These are phyloP conservation scores for Cercospora sp. DNA, from an alignment of 2,329 filamentous ascomycete genomes.

Conservation along the genomic window DNA sequence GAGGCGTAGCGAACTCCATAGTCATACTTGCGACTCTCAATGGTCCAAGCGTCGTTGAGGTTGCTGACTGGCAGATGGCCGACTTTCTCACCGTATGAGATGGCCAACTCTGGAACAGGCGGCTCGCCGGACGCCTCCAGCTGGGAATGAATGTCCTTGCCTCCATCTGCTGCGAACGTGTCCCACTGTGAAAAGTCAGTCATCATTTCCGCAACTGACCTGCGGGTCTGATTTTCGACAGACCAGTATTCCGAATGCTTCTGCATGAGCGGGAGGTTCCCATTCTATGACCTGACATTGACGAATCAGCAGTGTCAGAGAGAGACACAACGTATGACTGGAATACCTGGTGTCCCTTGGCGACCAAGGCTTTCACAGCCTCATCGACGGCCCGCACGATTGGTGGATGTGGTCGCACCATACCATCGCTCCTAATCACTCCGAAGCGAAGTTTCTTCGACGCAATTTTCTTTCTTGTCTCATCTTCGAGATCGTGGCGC, in stretches of 20 bases:
- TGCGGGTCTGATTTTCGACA: neutral
- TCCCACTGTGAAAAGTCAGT: neutral
- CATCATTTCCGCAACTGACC: neutral
- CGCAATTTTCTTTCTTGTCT: neutral
- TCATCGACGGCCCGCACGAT: neutral
- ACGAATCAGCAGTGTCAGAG: neutral
- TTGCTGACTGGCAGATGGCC: neutral
- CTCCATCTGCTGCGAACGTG: neutral
- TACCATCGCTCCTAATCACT: neutral
- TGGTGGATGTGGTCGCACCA: neutral
- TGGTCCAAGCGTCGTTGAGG: neutral
- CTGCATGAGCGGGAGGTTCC: neutral
- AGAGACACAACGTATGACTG: neutral
- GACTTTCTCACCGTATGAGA: neutral
- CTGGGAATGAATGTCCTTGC: neutral
- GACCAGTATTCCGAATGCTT: neutral
- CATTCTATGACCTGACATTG: neutral
- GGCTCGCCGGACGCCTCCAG: neutral
- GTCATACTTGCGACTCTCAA: neutral
- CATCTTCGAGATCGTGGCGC: neutral
- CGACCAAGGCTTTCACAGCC: neutral
- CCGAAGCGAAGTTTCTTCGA: neutral
- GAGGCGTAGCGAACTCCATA: neutral
- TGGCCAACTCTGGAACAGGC: neutral
- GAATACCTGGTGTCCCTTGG: neutral